A percentile compares a stretch with the other conserved stretches of the same genome.
Conservation (phyloP, 1,284 basidiomycete species). For the Tilletia setariae region DNA sequence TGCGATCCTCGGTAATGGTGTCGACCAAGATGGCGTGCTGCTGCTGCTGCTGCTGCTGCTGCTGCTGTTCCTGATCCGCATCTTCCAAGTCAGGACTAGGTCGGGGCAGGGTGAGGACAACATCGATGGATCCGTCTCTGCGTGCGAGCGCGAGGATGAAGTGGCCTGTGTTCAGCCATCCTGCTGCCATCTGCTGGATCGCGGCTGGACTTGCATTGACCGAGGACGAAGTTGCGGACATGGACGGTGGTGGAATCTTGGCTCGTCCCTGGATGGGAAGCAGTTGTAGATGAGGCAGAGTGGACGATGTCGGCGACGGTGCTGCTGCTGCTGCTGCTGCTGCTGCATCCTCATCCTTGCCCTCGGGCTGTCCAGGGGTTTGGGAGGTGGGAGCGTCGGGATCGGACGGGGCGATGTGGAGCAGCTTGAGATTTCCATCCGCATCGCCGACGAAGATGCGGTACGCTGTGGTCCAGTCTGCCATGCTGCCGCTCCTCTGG, state of each 20-base stretch:
- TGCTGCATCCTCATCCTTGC: neutral
- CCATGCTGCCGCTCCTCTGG: too few relatives aligned
- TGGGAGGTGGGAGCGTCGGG: neutral
- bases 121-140: constrained; percentile 38
- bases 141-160: constrained; percentile 40
- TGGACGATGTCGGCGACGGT: constrained; percentile 13
- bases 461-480: constrained; percentile 13
- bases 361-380: neutral
- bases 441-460: constrained; percentile 36
- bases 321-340: neutral
- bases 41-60: constrained; percentile 20
- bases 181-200: constrained; percentile 31
- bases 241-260: constrained; percentile 30
- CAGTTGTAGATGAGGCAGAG: constrained; percentile 26
- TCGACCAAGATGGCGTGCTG: constrained; percentile 27
- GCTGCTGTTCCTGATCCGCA: constrained; percentile 16
- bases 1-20: constrained; percentile 29
- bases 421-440: constrained; percentile 33
- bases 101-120: constrained; percentile 29
- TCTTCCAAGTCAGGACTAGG: neutral
- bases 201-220: constrained; percentile 19
- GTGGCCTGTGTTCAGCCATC: constrained; percentile 21
- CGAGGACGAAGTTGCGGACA: neutral
- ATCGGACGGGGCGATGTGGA: constrained; percentile 22
- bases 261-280: constrained; percentile 26